Percentiles rank a stretch among this genome's conserved stretches.
Conservation (phyloP, 306 rosid genomes). For the Lablab purpureus region DNA sequence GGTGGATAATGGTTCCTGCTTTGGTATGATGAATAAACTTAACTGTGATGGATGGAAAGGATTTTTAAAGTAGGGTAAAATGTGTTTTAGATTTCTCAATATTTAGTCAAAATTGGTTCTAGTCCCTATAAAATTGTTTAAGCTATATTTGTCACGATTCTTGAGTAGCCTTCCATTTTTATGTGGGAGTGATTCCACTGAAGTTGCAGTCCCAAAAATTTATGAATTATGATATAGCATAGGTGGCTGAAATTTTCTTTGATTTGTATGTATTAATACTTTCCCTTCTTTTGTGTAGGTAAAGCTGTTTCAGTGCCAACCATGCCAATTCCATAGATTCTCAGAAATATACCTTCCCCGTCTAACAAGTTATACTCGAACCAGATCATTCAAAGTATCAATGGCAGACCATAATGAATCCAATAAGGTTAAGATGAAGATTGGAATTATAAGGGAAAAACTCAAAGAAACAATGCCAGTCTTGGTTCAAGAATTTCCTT, state of each 20-base stretch:
- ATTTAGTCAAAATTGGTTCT: not conserved
- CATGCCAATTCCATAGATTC: conserved; percentile 34
- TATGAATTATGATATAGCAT: conserved; percentile 2
- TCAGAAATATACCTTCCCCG: conserved; percentile 30
- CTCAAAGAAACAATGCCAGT: conserved; percentile 49
- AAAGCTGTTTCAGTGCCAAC: conserved; percentile 48
- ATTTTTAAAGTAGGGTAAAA: not conserved
- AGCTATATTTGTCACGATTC: not conserved
- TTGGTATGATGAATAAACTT: not conserved
- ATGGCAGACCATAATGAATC: conserved; percentile 51
- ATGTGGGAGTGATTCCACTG: conserved; percentile 4
- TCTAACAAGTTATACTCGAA: conserved; percentile 32
- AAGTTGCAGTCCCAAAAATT: conserved; percentile 23
- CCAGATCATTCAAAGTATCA: conserved; percentile 46
- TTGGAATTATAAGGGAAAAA: conserved; percentile 46
- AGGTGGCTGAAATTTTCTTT: conserved; percentile 14
- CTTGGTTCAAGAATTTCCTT: conserved; percentile 55
- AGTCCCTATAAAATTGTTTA: not conserved
- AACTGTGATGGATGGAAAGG: not conserved
- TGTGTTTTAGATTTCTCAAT: not conserved
- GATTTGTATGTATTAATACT: not conserved
- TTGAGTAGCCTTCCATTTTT: not conserved
- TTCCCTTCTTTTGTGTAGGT: conserved; percentile 40
- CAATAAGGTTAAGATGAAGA: conserved; percentile 45
- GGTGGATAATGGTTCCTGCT: conserved; percentile 4